phyloP scores from a whole-genome alignment of 345 rosid genomes.

The Populus tremula region DNA sequence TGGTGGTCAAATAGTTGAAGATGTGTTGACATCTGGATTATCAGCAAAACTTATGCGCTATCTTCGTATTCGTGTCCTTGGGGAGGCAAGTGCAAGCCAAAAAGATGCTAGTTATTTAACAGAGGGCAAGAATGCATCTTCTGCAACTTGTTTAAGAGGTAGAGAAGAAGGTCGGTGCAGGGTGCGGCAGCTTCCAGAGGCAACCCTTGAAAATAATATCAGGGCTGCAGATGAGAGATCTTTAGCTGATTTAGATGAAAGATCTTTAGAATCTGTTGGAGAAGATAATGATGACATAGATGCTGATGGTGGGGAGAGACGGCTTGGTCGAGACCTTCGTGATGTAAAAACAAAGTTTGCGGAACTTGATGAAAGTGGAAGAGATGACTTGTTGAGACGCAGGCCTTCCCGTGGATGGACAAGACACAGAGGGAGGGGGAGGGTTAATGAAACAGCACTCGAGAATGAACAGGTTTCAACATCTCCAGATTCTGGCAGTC shows the following conservation, averaged over 20 bases:
- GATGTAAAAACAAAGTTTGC: conserved; percentile 54
- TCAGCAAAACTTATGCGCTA: conserved; percentile 88
- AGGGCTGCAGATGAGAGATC: conserved; percentile 37
- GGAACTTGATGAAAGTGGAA: conserved; percentile 63
- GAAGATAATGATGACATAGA: conserved; percentile 44
- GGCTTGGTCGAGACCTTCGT: conserved; percentile 36
- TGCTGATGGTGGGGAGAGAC: conserved; percentile 52
- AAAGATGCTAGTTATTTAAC: conserved; percentile 54
- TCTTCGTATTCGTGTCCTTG: conserved; percentile 85
- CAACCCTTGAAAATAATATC: conserved; percentile 43
- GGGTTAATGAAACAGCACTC: conserved; percentile 49
- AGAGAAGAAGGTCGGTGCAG: conserved; percentile 81
- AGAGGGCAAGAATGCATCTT: conserved; percentile 50
- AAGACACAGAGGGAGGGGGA: conserved; percentile 70
- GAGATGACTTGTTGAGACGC: conserved; percentile 73
- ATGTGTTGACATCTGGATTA: conserved; percentile 88
- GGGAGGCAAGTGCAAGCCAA: conserved; percentile 61
- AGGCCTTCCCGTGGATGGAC: conserved; percentile 52
- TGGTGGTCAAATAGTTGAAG: conserved; percentile 89
- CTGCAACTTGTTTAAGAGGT: conserved; percentile 40
- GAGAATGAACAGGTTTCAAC: conserved; percentile 57
- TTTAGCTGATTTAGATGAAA: conserved; percentile 40
- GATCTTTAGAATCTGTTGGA: conserved; percentile 41
- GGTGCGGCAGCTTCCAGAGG: conserved; percentile 60
- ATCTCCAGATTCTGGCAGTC: conserved; percentile 69